Evolutionary conservation across 495 filamentous ascomycete genomes (phyloP).

Genomic region (Staphylotrichum longicolle): DNA sequence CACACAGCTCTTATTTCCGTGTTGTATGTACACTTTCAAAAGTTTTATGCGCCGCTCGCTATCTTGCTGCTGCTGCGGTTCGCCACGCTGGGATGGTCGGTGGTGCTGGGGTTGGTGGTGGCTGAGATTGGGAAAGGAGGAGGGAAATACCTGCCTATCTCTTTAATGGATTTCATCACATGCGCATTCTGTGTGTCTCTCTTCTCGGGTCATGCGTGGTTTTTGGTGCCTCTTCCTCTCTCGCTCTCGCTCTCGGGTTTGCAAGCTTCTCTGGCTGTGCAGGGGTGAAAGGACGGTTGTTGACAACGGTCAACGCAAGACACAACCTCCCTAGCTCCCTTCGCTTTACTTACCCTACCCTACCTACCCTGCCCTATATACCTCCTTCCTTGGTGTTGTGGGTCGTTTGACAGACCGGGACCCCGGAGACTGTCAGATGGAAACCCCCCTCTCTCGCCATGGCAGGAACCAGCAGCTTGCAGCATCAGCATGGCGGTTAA

Average conservation of each 20-base stretch:
- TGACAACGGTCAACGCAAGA: too few relatives aligned
- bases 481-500: too few relatives aligned
- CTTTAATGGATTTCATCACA: constrained; percentile 5
- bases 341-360: too few relatives aligned
- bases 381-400: too few relatives aligned
- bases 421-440: too few relatives aligned
- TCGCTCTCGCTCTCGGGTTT: neutral
- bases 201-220: neutral
- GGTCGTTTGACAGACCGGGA: too few relatives aligned
- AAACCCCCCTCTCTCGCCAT: too few relatives aligned
- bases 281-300: too few relatives aligned
- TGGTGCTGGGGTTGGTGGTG: neutral
- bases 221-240: neutral
- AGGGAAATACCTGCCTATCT: neutral
- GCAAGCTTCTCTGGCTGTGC: too few relatives aligned
- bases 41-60: neutral
- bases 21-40: constrained; percentile 10
- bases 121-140: neutral
- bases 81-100: neutral
- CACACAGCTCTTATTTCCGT: neutral
- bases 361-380: too few relatives aligned
- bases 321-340: too few relatives aligned
- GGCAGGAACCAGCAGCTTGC: too few relatives aligned
- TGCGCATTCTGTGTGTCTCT: neutral
- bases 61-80: neutral